Conservation (phyloP, 805 yeast genomes). For the Yamadazyma olivae region DNA sequence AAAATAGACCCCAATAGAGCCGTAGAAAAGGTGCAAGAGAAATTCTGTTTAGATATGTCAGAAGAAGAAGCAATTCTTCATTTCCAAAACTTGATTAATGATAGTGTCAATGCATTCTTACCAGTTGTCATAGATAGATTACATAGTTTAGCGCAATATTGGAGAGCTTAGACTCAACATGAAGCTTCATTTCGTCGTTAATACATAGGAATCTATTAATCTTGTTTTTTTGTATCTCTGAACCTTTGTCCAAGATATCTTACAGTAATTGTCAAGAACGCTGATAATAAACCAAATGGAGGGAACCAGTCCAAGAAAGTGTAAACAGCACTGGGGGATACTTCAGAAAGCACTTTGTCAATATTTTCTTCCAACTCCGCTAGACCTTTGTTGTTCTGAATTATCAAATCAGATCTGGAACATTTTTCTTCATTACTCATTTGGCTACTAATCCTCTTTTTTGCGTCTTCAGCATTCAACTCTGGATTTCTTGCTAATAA, state of each 20-base stretch:
- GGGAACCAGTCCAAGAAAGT: constrained; percentile 24
- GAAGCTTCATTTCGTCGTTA: background rate
- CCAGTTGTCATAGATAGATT: constrained; percentile 95
- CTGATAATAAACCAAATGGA: constrained; percentile 24
- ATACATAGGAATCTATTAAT: background rate
- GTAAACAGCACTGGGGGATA: constrained; percentile 22
- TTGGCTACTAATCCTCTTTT: constrained; percentile 71
- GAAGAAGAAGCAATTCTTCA: constrained; percentile 96
- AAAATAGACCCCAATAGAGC: constrained; percentile 82
- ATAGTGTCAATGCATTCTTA: constrained; percentile 86
- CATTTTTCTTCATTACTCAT: constrained; percentile 61
- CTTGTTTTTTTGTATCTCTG: constrained; percentile 10
- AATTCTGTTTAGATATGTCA: constrained; percentile 87
- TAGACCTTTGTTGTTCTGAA: constrained; percentile 53
- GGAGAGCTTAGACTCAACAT: constrained; percentile 89
- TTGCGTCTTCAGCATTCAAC: constrained; percentile 62
- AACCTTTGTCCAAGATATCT: constrained; percentile 18
- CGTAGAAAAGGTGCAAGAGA: constrained; percentile 87
- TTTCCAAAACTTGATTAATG: constrained; percentile 91
- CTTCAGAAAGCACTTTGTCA: constrained; percentile 19
- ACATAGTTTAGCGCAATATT: constrained; percentile 95
- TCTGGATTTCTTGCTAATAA: constrained; percentile 66
- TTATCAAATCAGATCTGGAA: constrained; percentile 57
- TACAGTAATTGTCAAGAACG: constrained; percentile 17
- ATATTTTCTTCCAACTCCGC: constrained; percentile 20